phyloP scores from a whole-genome alignment of 345 rosid genomes.

The Euphorbia peplus region DNA sequence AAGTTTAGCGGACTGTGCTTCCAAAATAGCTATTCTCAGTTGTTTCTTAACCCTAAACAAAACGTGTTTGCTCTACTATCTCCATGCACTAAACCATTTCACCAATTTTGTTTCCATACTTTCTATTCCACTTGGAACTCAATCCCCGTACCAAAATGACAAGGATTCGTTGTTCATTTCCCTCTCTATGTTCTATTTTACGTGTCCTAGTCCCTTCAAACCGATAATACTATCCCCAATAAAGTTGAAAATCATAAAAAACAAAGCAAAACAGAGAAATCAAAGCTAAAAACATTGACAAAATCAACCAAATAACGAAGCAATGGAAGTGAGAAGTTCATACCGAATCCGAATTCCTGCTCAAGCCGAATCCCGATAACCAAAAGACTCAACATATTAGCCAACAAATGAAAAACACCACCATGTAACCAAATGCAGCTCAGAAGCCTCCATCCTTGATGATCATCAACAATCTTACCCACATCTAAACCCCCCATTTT shows the following conservation, averaged over 20 bases:
- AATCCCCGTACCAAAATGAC: not conserved
- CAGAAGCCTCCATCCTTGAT: constrained; percentile 83
- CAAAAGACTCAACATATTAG: constrained; percentile 84
- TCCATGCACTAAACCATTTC: too few species aligned
- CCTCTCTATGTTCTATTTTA: not conserved
- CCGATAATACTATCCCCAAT: not conserved
- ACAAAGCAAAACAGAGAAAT: not conserved
- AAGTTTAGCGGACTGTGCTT: too few species aligned
- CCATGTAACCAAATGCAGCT: constrained; percentile 90
- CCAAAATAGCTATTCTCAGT: too few species aligned
- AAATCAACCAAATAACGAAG: not conserved
- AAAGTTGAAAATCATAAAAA: not conserved
- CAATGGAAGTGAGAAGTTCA: constrained; percentile 17
- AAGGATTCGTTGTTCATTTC: not conserved
- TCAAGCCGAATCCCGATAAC: constrained; percentile 85
- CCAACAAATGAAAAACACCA: constrained; percentile 78
- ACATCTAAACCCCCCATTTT: constrained; percentile 79
- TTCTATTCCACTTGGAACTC: not conserved
- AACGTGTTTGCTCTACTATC: too few species aligned
- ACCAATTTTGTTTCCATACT: not conserved
- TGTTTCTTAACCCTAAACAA: too few species aligned
- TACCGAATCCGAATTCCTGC: constrained; percentile 89
- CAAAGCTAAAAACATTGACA: not conserved
- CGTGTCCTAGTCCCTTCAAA: not conserved
- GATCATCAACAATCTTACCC: constrained; percentile 49